Evolutionary conservation across 441 rosid species (phyloP).

Genomic region (Sinapis alba): DNA sequence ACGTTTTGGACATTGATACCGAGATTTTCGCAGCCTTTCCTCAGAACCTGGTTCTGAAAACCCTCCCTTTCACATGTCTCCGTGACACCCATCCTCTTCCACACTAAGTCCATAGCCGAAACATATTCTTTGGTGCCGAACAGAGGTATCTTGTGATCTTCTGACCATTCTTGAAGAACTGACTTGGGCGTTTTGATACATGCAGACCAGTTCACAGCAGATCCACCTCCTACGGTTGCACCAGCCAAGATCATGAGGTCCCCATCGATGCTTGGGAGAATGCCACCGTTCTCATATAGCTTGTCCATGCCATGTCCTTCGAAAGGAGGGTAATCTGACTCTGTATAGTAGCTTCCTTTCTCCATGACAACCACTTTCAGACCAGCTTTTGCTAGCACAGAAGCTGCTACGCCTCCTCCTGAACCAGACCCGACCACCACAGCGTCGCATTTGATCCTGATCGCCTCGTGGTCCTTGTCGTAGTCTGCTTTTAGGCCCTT

Average conservation of each 20-base stretch:
- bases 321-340: conserved; percentile 54
- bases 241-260: conserved; percentile 60
- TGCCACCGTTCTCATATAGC: conserved; percentile 71
- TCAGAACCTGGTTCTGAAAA: conserved; percentile 73
- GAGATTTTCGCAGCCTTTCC: conserved; percentile 75
- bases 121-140: conserved; percentile 56
- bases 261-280: conserved; percentile 49
- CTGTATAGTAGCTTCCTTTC: conserved; percentile 76
- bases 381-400: conserved; percentile 75
- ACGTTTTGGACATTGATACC: conserved; percentile 58
- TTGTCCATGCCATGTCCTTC: conserved; percentile 67
- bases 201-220: conserved; percentile 90
- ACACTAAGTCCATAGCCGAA: conserved; percentile 72
- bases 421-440: conserved; percentile 86
- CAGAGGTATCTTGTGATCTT: conserved; percentile 47
- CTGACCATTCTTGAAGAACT: conserved; percentile 76
- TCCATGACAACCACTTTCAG: conserved; percentile 78
- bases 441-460: conserved; percentile 72
- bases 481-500: conserved; percentile 59
- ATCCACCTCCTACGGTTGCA: conserved; percentile 84
- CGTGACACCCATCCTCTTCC: conserved; percentile 77
- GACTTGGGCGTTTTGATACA: conserved; percentile 68
- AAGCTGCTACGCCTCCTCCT: conserved; percentile 95
- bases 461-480: conserved; percentile 36
- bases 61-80: conserved; percentile 58